phyloP scores from a whole-genome alignment of 495 filamentous ascomycete species.

The Aspergillus cristatus region DNA sequence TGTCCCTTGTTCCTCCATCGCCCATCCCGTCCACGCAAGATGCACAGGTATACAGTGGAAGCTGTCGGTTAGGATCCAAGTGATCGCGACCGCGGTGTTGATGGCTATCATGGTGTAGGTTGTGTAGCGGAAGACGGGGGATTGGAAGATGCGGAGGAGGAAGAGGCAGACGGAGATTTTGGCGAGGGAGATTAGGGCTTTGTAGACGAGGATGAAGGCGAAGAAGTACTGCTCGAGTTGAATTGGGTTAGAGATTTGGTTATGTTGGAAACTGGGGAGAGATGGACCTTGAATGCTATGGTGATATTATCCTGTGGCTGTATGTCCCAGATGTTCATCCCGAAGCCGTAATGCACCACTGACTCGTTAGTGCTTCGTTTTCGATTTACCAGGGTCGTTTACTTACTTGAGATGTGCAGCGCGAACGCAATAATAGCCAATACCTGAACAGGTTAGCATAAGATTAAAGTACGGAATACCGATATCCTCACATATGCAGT shows the following conservation, averaged over 20 bases:
- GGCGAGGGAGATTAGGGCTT: slow-evolving; percentile 29
- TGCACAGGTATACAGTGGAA: slow-evolving; percentile 26
- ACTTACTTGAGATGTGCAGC: neutral
- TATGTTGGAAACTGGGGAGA: neutral
- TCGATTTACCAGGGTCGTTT: neutral
- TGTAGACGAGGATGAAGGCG: slow-evolving; percentile 21
- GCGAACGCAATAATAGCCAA: neutral
- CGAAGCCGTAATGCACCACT: slow-evolving; percentile 22
- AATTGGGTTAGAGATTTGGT: neutral
- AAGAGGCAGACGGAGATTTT: slow-evolving; percentile 45
- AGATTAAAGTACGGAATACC: too few species aligned
- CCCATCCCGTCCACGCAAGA: slow-evolving; percentile 25
- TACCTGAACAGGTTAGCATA: neutral
- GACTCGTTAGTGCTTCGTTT: neutral
- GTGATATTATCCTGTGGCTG: slow-evolving; percentile 14
- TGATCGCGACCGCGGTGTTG: slow-evolving; percentile 22
- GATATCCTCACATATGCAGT: slow-evolving; percentile 14
- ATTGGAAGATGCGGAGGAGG: slow-evolving; percentile 32
- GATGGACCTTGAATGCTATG: slow-evolving; percentile 14
- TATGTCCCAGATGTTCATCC: slow-evolving; percentile 24
- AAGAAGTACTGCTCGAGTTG: slow-evolving; percentile 13
- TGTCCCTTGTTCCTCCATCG: slow-evolving; percentile 10
- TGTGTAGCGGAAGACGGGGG: slow-evolving; percentile 20
- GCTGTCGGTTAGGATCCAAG: slow-evolving; percentile 20
- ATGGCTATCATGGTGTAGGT: slow-evolving; percentile 23